Percentiles rank a stretch among this genome's conserved stretches.
Conservation (phyloP, 2,329 filamentous ascomycete species). For the Cryphonectria parasitica region DNA sequence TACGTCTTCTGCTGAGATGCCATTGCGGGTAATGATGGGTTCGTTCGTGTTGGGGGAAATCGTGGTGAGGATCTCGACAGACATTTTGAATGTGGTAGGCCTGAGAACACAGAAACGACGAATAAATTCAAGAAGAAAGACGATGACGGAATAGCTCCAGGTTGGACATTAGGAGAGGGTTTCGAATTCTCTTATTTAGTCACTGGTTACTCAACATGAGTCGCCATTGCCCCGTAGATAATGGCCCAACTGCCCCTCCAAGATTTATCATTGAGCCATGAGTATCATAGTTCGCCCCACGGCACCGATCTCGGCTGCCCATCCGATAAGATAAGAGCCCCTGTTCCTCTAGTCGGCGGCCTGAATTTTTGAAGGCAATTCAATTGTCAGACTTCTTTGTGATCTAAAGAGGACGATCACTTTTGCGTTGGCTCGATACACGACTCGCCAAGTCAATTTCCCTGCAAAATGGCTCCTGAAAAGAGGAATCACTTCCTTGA, state of each 20-base stretch:
- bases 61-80: slow-evolving; percentile 69
- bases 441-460: not conserved
- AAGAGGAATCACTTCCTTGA: slow-evolving; percentile 76
- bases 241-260: slow-evolving; percentile 14
- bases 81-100: slow-evolving; percentile 51
- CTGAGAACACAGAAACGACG: not conserved
- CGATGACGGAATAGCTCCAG: not conserved
- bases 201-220: slow-evolving; percentile 4
- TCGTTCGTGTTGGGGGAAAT: slow-evolving; percentile 91
- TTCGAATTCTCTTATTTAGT: slow-evolving; percentile 12
- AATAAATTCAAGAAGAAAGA: not conserved
- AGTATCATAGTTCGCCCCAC: slow-evolving; percentile 13
- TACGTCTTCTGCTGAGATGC: slow-evolving; percentile 72
- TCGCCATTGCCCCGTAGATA: slow-evolving; percentile 7
- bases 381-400: slow-evolving; percentile 17
- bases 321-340: slow-evolving; percentile 23
- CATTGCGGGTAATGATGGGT: slow-evolving; percentile 77
- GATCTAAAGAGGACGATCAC: not conserved
- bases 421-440: not conserved
- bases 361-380: slow-evolving; percentile 8
- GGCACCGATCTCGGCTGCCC: slow-evolving; percentile 28
- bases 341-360: not conserved
- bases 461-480: slow-evolving; percentile 61
- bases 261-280: not conserved
- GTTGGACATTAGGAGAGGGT: not conserved